A percentile compares a stretch with the other conserved stretches of the same genome.
These are phyloP conservation scores for Phoenix dactylifera DNA, from an alignment of 176 grass and related monocot species.

Conservation along the genomic window DNA sequence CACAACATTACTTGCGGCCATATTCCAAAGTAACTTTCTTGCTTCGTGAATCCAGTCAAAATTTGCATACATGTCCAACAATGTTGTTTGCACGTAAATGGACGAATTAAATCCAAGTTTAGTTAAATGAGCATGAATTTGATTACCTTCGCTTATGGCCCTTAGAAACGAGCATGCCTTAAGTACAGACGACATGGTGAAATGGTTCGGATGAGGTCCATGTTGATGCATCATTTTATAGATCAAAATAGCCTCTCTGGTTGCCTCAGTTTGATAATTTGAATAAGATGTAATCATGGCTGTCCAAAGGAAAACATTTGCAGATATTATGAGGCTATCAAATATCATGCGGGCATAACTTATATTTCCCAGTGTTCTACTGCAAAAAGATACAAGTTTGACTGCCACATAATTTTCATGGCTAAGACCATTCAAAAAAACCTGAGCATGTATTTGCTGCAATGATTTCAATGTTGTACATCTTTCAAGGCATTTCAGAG, in stretches of 20 bases:
- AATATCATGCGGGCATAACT: slow-evolving; percentile 36
- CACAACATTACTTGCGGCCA: slow-evolving; percentile 17
- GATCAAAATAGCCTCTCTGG: slow-evolving; percentile 22
- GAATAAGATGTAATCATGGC: slow-evolving; percentile 34
- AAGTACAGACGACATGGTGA: slow-evolving; percentile 42
- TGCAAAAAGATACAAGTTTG: slow-evolving; percentile 28
- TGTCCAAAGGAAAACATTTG: slow-evolving; percentile 44
- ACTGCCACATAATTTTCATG: slow-evolving; percentile 32
- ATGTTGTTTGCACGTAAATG: slow-evolving; percentile 21
- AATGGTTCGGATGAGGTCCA: slow-evolving; percentile 34
- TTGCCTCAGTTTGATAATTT: slow-evolving; percentile 20
- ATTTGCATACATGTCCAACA: slow-evolving; percentile 35
- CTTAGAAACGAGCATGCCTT: slow-evolving; percentile 25
- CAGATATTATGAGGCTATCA: slow-evolving; percentile 11
- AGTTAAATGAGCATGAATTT: slow-evolving; percentile 30
- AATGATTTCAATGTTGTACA: slow-evolving; percentile 11
- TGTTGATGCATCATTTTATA: slow-evolving; percentile 39
- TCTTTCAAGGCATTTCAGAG: slow-evolving; percentile 19
- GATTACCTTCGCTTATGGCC: slow-evolving; percentile 14
- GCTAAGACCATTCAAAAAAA: slow-evolving; percentile 27
- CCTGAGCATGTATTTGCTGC: slow-evolving; percentile 44
- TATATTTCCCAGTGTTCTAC: slow-evolving; percentile 10
- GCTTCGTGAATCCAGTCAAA: slow-evolving; percentile 14
- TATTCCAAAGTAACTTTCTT: slow-evolving; percentile 19
- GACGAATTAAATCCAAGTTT: slow-evolving; percentile 25